These are phyloP conservation scores for Cucurbita argyrosperma DNA, from an alignment of 306 rosid genomes.

Conservation along the genomic window DNA sequence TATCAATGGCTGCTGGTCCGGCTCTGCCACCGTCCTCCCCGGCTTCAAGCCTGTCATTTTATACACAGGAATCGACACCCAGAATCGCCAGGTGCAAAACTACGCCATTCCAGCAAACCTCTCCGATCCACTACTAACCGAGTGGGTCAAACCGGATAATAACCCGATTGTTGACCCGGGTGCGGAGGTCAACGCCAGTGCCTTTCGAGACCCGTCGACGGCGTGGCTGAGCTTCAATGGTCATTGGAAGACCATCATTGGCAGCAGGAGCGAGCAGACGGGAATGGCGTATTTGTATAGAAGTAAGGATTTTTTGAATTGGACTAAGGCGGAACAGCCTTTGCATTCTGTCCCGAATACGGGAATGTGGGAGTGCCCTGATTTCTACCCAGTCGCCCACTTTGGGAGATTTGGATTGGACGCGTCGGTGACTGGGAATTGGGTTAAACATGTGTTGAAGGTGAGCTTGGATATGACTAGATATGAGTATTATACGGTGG, in stretches of 20 bases:
- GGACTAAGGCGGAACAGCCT: conserved; percentile 60
- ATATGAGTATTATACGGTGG: conserved; percentile 64
- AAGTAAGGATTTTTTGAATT: conserved; percentile 40
- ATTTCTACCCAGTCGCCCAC: conserved; percentile 53
- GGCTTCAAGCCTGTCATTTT: conserved; percentile 54
- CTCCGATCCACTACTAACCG: conserved; percentile 45
- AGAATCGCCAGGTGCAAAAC: conserved; percentile 44
- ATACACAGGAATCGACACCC: conserved; percentile 53
- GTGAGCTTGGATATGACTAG: conserved; percentile 65
- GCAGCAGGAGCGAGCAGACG: conserved; percentile 22
- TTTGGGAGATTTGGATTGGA: conserved; percentile 34
- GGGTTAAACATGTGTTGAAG: conserved; percentile 50
- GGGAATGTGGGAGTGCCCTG: conserved; percentile 90
- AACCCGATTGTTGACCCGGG: conserved; percentile 38
- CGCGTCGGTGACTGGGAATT: conserved; percentile 16
- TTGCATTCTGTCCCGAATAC: conserved; percentile 35
- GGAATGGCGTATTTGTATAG: conserved; percentile 54
- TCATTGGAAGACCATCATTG: conserved; percentile 57
- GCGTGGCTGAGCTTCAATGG: conserved; percentile 46
- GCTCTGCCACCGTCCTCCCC: conserved; percentile 60
- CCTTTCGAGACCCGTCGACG: conserved; percentile 69
- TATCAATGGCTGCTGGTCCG: conserved; percentile 79
- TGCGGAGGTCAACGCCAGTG: conserved; percentile 15
- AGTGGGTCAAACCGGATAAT: conserved; percentile 51
- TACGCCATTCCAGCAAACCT: conserved; percentile 39